Evolutionary conservation across 164 flowering plant genomes (phyloP), one percentile per base, ranked within the genome.

Genomic region (Taxillus chinensis): DNA sequence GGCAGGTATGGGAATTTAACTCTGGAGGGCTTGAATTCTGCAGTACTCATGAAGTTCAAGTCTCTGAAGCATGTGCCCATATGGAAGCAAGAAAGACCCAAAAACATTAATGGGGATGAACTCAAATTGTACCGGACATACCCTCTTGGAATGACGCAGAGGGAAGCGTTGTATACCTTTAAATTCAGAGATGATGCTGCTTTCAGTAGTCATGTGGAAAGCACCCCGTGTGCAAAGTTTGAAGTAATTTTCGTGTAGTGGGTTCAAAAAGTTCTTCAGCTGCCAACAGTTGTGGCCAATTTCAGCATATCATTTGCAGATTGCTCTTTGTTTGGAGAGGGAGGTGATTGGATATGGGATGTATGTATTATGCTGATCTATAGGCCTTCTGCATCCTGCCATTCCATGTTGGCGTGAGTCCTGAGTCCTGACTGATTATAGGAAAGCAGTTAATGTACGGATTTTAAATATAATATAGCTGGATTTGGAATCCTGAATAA

Each of bases 41-140:
- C 85, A 0, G 84, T 93, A 39, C 73, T 84, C 2, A 48, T 41
- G 45, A 90, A 89, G 72, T 93, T 89, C 72, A 71, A 66, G 70
- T 84, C 86, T 43, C 55, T 75, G 64, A 87, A 81, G 51, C 96
- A 89, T 57, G 76, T 75, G 42, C 99, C 99, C 4, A 56, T 90
- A 39, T 90, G 99, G 97, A 90, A 83, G 74, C 40, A 69, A 41
- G 95, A 90, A 73, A 82, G 99, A 63, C 99, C 97, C 0, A 77
- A 78, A 71, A 80, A 82, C 73, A 68, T 93, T 48, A 74, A 73
- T 72, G 79, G 78, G 7, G 73, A 84, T 60, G 83, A 80, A 59
- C 81, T 85, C n/a, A 88, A 82, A 76, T 56, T 93, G 8, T 76
- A 89, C 80, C 81, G 78, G 68, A 78, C 90, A 71, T 83, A 93